These are phyloP conservation scores for Bipolaris sorokiniana DNA, from an alignment of 2,329 filamentous ascomycete genomes.

Conservation along the genomic window DNA sequence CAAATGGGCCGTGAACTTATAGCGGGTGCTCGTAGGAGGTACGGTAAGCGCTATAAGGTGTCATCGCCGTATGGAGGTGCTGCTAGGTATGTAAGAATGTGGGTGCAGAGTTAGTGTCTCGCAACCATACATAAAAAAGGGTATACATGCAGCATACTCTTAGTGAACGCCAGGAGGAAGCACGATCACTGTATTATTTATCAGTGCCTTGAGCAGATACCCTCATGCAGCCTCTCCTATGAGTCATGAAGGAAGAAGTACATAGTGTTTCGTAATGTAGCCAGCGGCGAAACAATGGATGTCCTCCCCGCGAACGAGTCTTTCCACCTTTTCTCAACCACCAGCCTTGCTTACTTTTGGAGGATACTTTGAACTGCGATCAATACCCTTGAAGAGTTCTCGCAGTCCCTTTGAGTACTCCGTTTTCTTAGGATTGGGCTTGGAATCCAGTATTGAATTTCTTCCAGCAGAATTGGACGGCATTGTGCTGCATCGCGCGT, in stretches of 20 bases:
- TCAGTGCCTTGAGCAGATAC: background rate
- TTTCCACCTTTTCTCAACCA: conserved; percentile 19
- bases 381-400: conserved; percentile 33
- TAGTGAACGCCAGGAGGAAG: no score
- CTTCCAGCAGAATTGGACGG: background rate
- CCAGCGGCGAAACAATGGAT: conserved; percentile 21
- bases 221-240: background rate
- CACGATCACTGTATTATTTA: background rate
- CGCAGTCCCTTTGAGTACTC: conserved; percentile 42
- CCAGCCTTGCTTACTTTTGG: conserved; percentile 24
- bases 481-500: background rate
- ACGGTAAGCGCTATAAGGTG: no score
- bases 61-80: no score
- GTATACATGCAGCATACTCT: no score
- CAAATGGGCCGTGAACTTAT: no score
- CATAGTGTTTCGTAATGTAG: conserved; percentile 15
- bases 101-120: no score
- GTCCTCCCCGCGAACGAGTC: conserved; percentile 27
- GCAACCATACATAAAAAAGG: no score
- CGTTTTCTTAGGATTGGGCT: conserved; percentile 1
- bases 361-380: conserved; percentile 43
- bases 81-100: no score
- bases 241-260: background rate
- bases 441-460: background rate
- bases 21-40: no score